Evolutionary conservation across 495 filamentous ascomycete species (phyloP).

Genomic region (Echria macrotheca): DNA sequence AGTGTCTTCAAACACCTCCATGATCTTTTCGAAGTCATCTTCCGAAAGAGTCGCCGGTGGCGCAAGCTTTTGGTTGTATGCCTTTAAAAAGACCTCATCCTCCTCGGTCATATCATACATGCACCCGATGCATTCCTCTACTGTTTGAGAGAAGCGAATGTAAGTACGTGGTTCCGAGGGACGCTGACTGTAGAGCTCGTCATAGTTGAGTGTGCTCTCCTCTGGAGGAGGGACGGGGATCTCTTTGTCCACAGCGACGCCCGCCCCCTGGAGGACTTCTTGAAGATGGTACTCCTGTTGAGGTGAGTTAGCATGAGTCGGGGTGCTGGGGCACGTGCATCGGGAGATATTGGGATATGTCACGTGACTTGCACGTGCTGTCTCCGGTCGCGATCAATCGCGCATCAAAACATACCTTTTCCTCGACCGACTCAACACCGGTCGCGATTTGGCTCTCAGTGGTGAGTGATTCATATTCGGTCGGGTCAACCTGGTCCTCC

Average conservation of each 20-base stretch:
- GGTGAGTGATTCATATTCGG: conserved; percentile 51
- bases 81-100: conserved; percentile 77
- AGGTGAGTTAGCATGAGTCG: conserved; percentile 25
- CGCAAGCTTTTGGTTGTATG: conserved; percentile 71
- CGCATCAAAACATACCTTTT: conserved; percentile 90
- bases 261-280: conserved; percentile 76
- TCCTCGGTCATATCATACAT: conserved; percentile 90
- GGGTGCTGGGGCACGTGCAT: conserved; percentile 26
- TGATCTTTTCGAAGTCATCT: conserved; percentile 86
- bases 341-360: conserved; percentile 10
- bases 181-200: conserved; percentile 70
- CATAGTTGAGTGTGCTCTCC: conserved; percentile 77
- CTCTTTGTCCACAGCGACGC: conserved; percentile 63
- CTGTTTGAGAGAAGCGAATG: conserved; percentile 95
- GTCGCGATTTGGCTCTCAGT: conserved; percentile 73
- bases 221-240: conserved; percentile 81
- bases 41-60: conserved; percentile 66
- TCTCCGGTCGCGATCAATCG: no score
- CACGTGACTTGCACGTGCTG: no score
- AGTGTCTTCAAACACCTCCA: conserved; percentile 91
- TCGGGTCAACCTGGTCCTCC: conserved; percentile 84
- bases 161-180: conserved; percentile 86
- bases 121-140: conserved; percentile 80
- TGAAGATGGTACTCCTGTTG: conserved; percentile 96
- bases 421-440: conserved; percentile 92